Conservation (phyloP, 1,284 basidiomycete species). For the Anthracocystis setariae region DNA sequence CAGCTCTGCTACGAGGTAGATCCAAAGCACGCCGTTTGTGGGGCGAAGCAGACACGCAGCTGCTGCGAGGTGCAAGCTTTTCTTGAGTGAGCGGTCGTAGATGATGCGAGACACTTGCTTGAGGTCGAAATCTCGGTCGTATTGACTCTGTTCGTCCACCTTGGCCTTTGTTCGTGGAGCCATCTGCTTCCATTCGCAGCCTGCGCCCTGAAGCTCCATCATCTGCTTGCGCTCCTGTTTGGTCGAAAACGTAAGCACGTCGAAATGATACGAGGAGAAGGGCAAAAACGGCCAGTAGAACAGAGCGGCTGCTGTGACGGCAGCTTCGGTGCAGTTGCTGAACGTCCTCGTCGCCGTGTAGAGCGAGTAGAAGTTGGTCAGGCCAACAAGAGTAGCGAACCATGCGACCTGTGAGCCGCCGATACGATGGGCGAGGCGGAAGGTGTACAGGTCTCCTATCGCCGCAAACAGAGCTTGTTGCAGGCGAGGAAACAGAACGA, state of each 20-base stretch:
- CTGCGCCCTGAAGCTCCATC: slow-evolving; percentile 4
- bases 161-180: background rate
- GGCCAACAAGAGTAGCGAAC: slow-evolving; percentile 74
- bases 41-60: slow-evolving; percentile 83
- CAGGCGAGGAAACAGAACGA: slow-evolving; percentile 74
- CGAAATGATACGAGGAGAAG: slow-evolving; percentile 16
- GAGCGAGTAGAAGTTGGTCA: slow-evolving; percentile 86
- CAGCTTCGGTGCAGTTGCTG: slow-evolving; percentile 92
- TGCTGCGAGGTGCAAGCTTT: slow-evolving; percentile 71
- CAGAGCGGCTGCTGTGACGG: slow-evolving; percentile 82
- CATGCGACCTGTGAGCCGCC: slow-evolving; percentile 74
- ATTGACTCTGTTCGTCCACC: slow-evolving; percentile 3
- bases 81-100: slow-evolving; percentile 19
- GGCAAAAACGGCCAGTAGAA: slow-evolving; percentile 74
- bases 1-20: slow-evolving; percentile 69
- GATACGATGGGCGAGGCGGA: slow-evolving; percentile 74
- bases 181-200: slow-evolving; percentile 12
- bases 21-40: slow-evolving; percentile 87
- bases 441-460: slow-evolving; percentile 80
- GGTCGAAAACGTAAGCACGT: slow-evolving; percentile 10
- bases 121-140: slow-evolving; percentile 16
- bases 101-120: slow-evolving; percentile 11
- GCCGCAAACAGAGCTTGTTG: slow-evolving; percentile 84
- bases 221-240: slow-evolving; percentile 6
- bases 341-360: slow-evolving; percentile 86